Percentiles rank a stretch among this genome's conserved stretches.
Evolutionary conservation across 2,329 filamentous ascomycete genomes (phyloP).

Genomic region (Aspergillus amoenus): DNA sequence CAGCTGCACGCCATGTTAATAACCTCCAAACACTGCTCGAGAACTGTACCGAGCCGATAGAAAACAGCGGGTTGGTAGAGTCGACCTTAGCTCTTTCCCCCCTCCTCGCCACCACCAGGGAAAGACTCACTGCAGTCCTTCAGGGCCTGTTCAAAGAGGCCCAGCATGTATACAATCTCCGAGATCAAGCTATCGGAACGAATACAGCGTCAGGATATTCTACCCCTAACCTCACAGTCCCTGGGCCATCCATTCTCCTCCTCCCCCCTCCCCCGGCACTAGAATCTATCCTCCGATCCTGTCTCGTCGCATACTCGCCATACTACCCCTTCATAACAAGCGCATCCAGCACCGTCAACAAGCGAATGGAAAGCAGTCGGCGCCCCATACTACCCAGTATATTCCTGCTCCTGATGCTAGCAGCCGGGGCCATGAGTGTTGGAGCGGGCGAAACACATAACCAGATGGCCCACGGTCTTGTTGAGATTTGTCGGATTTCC

Average conservation of each 20-base stretch:
- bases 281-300: not conserved
- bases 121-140: not conserved
- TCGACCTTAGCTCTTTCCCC: not conserved
- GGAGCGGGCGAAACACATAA: not conserved
- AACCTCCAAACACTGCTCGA: not conserved
- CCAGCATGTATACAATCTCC: not conserved
- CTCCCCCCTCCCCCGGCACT: not conserved
- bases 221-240: no score
- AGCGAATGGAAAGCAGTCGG: not conserved
- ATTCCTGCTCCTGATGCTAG: not conserved
- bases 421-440: not conserved
- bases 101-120: not conserved
- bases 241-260: not conserved
- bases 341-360: not conserved
- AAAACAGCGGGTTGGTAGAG: not conserved
- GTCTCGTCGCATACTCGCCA: not conserved
- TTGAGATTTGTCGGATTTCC: not conserved
- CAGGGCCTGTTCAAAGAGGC: not conserved
- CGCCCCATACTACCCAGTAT: not conserved
- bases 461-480: not conserved
- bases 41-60: not conserved
- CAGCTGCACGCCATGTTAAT: not conserved
- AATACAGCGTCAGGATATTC: not conserved
- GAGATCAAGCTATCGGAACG: not conserved
- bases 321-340: not conserved